Percentiles rank a stretch among this genome's conserved stretches.
Evolutionary conservation across 345 rosid genomes (phyloP).

Genomic region (Eucalyptus sp.): DNA sequence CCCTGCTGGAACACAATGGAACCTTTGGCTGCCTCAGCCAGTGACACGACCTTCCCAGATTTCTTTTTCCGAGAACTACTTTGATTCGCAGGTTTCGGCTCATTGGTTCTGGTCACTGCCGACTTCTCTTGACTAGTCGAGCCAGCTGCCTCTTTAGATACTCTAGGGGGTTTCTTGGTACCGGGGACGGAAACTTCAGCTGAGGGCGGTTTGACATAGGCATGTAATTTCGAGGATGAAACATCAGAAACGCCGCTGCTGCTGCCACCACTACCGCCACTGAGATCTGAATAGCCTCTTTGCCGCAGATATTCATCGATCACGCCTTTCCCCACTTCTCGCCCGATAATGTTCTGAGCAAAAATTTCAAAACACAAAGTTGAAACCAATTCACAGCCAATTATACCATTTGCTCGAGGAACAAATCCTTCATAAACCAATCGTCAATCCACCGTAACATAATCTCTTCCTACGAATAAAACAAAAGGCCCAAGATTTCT

Average conservation of each 20-base stretch:
- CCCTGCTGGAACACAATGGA: constrained; percentile 92
- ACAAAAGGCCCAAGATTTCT: neutral
- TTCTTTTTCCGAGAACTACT: constrained; percentile 70
- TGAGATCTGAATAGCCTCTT: constrained; percentile 46
- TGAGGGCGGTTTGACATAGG: constrained; percentile 68
- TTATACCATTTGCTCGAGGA: neutral
- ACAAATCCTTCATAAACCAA: neutral
- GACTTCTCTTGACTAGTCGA: constrained; percentile 14
- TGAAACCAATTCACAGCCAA: neutral
- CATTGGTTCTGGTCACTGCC: constrained; percentile 3
- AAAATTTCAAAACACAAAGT: neutral
- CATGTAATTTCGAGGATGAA: constrained; percentile 43
- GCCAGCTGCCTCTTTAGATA: constrained; percentile 31
- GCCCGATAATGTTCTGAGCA: constrained; percentile 74
- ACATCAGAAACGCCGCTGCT: neutral
- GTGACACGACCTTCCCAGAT: constrained; percentile 69
- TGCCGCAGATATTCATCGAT: constrained; percentile 62
- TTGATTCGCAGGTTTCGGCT: constrained; percentile 12
- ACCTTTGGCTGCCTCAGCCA: constrained; percentile 94
- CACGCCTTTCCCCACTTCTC: constrained; percentile 55
- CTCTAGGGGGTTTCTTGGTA: constrained; percentile 34
- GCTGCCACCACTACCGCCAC: neutral
- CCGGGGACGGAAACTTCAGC: constrained; percentile 26
- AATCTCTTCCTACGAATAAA: neutral
- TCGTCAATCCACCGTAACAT: neutral